Conservation (phyloP, 306 rosid species). For the Fragaria vesca region DNA sequence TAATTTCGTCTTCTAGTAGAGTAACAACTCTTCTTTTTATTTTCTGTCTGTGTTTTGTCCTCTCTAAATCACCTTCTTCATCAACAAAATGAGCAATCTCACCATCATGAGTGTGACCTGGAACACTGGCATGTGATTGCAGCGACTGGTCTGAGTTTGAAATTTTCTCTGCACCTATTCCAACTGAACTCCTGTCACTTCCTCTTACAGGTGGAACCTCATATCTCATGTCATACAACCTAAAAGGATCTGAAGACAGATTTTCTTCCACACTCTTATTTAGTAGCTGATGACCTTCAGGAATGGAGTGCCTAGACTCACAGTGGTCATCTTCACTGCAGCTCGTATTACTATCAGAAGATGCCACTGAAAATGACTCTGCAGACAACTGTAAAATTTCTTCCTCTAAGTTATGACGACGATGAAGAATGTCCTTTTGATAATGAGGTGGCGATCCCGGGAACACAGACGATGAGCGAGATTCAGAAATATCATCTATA, state of each 20-base stretch:
- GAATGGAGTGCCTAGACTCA: conserved; percentile 44
- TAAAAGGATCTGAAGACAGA: conserved; percentile 28
- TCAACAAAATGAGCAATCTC: conserved; percentile 24
- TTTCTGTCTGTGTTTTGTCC: conserved; percentile 56
- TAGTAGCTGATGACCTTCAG: conserved; percentile 34
- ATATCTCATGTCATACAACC: conserved; percentile 35
- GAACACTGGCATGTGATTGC: conserved; percentile 23
- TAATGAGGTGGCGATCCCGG: conserved; percentile 93
- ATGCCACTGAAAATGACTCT: conserved; percentile 79
- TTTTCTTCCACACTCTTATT: conserved; percentile 38
- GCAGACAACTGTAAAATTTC: conserved; percentile 89
- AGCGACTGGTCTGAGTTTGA: background rate
- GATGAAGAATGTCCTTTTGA: conserved; percentile 85
- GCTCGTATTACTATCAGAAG: conserved; percentile 94
- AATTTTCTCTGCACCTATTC: conserved; percentile 29
- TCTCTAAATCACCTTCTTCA: conserved; percentile 43
- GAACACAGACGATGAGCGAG: conserved; percentile 58
- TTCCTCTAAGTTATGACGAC: conserved; percentile 87
- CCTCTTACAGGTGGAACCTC: conserved; percentile 36
- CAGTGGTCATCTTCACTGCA: conserved; percentile 60
- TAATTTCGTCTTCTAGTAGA: conserved; percentile 39
- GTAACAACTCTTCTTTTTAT: conserved; percentile 61
- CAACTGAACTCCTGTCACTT: conserved; percentile 42
- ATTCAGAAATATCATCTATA: conserved; percentile 54
- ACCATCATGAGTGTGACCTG: conserved; percentile 33